Conservation (phyloP, 2,329 filamentous ascomycete species). For the Thermothelomyces thermophilus region DNA sequence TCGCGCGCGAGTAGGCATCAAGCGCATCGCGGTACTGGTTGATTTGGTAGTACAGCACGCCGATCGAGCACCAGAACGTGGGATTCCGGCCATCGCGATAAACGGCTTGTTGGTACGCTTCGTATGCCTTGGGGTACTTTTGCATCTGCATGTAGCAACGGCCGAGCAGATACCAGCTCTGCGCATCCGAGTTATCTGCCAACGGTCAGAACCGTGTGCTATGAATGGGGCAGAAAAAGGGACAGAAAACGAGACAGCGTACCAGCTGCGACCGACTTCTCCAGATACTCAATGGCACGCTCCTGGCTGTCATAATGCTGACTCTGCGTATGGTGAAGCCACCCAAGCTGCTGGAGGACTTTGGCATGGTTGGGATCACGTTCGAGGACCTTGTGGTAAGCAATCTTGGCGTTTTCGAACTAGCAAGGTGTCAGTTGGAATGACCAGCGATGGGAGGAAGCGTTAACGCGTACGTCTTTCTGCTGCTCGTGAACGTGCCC, state of each 20-base stretch:
- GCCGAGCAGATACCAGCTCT: constrained; percentile 97
- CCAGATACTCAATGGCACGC: constrained; percentile 90
- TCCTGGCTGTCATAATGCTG: constrained; percentile 88
- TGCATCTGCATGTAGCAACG: constrained; percentile 99
- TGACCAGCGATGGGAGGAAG: neutral
- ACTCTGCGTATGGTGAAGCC: constrained; percentile 96
- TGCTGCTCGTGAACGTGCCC: constrained; percentile 98
- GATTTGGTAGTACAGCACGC: constrained; percentile 98
- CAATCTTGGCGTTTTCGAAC: constrained; percentile 89
- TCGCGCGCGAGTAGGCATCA: constrained; percentile 94
- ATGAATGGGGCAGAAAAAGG: constrained; percentile 3
- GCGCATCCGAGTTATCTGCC: constrained; percentile 84
- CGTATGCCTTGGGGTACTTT: constrained; percentile 97
- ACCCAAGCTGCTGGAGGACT: constrained; percentile 93
- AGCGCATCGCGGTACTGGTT: constrained; percentile 98
- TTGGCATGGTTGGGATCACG: constrained; percentile 95
- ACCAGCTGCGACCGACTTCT: constrained; percentile 94
- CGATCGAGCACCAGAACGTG: constrained; percentile 99
- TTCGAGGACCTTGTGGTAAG: constrained; percentile 88
- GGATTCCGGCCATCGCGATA: constrained; percentile 97
- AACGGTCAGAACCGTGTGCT: constrained; percentile 25
- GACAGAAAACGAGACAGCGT: constrained; percentile 32
- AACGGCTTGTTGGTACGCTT: constrained; percentile 96
- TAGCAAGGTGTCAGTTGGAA: constrained; percentile 33
- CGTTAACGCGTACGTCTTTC: constrained; percentile 70